Evolutionary conservation across 192 early-diverging fungal genomes (phyloP).

Genomic region (Umbelopsis sp.): DNA sequence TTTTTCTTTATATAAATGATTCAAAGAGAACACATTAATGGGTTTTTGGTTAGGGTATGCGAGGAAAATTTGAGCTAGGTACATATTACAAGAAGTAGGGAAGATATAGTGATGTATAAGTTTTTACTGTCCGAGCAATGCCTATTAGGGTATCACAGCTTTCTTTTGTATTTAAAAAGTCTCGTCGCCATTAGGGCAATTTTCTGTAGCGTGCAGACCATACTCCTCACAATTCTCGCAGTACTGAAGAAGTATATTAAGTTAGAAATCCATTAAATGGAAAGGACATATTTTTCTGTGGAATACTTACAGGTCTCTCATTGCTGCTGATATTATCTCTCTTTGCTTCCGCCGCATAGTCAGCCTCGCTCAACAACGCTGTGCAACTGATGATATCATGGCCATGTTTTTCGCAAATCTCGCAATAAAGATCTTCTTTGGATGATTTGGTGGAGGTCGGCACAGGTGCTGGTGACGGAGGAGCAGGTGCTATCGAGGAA

Average conservation of each 20-base stretch:
- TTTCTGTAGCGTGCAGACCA: constrained; percentile 68
- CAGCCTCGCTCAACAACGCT: constrained; percentile 44
- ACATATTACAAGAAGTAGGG: background rate
- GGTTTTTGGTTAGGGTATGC: background rate
- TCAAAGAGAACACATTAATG: too few relatives aligned
- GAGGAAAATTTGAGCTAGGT: background rate
- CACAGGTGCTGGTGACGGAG: background rate
- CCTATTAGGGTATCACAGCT: constrained; percentile 7
- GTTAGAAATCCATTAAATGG: background rate
- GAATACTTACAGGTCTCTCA: constrained; percentile 48
- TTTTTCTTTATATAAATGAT: background rate
- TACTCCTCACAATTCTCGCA: constrained; percentile 81
- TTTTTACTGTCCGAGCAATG: constrained; percentile 2
- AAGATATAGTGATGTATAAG: background rate
- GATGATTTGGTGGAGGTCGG: constrained; percentile 21
- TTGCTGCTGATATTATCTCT: background rate
- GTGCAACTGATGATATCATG: constrained; percentile 67
- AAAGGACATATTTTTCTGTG: background rate
- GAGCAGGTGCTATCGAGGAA: background rate
- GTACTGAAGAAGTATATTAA: constrained; percentile 46
- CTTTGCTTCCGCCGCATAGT: background rate
- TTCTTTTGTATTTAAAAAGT: constrained; percentile 51
- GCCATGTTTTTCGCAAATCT: constrained; percentile 67
- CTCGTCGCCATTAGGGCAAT: constrained; percentile 74
- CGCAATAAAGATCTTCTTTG: constrained; percentile 57